phyloP scores from a whole-genome alignment of 768 basidiomycete species.

The Boletus coccyginus region DNA sequence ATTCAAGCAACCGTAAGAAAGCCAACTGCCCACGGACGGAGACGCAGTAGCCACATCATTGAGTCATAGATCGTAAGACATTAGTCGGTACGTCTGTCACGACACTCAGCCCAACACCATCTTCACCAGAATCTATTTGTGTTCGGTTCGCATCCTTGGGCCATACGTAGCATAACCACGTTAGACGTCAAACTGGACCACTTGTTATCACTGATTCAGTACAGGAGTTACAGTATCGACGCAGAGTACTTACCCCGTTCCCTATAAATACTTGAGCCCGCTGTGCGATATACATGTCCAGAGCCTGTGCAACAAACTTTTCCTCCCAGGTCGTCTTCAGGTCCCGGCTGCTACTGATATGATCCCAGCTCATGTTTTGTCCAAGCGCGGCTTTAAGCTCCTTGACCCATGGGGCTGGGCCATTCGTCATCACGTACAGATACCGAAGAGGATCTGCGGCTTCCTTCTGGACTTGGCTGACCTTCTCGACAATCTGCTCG shows the following conservation, averaged over 20 bases:
- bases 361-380: slow-evolving; percentile 36
- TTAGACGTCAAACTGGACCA: slow-evolving; percentile 45
- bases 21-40: no score
- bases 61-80: neutral
- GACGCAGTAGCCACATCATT: no score
- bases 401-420: slow-evolving; percentile 37
- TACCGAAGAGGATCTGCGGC: slow-evolving; percentile 28
- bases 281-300: slow-evolving; percentile 52
- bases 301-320: slow-evolving; percentile 40
- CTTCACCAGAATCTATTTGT: slow-evolving; percentile 38
- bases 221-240: neutral
- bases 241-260: slow-evolving; percentile 44
- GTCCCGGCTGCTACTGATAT: slow-evolving; percentile 42
- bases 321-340: slow-evolving; percentile 42
- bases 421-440: slow-evolving; percentile 52
- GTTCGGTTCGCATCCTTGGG: slow-evolving; percentile 23
- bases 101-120: neutral
- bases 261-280: slow-evolving; percentile 50
- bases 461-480: slow-evolving; percentile 32
- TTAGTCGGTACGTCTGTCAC: no score
- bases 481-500: slow-evolving; percentile 40
- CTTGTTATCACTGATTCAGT: slow-evolving; percentile 20
- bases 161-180: slow-evolving; percentile 38
- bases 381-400: slow-evolving; percentile 37
- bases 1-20: no score